phyloP scores from a whole-genome alignment of 2,329 filamentous ascomycete species.

The Diaporthe ampelina region DNA sequence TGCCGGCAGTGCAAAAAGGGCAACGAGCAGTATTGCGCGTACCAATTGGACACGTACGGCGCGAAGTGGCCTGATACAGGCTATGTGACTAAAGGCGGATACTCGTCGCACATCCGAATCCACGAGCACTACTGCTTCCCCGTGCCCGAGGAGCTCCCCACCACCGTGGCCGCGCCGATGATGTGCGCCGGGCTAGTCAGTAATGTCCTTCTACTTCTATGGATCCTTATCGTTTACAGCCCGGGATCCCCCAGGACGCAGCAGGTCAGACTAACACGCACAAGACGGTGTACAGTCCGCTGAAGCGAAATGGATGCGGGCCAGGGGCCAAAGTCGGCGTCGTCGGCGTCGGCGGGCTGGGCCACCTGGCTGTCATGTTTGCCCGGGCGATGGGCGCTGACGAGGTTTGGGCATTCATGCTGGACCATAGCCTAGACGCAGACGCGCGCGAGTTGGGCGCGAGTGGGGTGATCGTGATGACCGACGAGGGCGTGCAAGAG shows the following conservation, averaged over 20 bases:
- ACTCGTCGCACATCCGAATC: constrained; percentile 54
- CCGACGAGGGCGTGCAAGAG: constrained; percentile 70
- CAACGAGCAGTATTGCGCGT: constrained; percentile 78
- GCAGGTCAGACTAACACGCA: too few relatives aligned
- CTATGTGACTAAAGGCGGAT: constrained; percentile 71
- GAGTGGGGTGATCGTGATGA: constrained; percentile 71
- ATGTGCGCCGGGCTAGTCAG: constrained; percentile 80
- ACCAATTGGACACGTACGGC: constrained; percentile 73
- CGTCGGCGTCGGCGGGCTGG: constrained; percentile 79
- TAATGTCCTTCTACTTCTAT: too few relatives aligned
- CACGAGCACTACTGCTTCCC: constrained; percentile 83
- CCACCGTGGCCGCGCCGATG: constrained; percentile 79
- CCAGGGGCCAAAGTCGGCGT: constrained; percentile 85
- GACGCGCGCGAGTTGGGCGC: constrained; percentile 72
- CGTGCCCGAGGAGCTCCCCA: constrained; percentile 80
- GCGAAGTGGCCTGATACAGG: constrained; percentile 64
- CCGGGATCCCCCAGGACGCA: too few relatives aligned
- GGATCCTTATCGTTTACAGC: too few relatives aligned
- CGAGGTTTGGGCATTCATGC: constrained; percentile 73
- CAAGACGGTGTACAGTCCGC: constrained; percentile 79
- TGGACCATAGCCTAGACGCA: constrained; percentile 70
- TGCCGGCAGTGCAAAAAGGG: constrained; percentile 76
- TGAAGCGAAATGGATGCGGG: constrained; percentile 81
- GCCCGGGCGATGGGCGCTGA: constrained; percentile 74
- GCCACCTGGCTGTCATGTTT: constrained; percentile 79